Evolutionary conservation across 1,139 yeast genomes (phyloP), one percentile per base, ranked within the genome.

Genomic region (Tardiomyces depauwii): DNA sequence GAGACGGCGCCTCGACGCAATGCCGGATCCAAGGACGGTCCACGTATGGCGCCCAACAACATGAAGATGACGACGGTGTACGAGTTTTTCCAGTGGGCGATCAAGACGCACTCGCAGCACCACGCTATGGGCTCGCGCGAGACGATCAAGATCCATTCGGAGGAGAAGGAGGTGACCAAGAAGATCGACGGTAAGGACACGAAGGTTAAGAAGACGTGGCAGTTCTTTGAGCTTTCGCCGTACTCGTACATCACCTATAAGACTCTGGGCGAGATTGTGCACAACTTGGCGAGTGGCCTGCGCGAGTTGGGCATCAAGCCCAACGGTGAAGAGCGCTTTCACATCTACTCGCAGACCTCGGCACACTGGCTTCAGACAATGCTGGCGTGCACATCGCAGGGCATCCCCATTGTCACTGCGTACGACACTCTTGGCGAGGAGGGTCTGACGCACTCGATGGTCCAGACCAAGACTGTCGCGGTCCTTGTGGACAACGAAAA

Each of bases 361-460:
- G 83, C 78, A 47, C 78, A 77, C 60, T 91, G 98, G 98, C 76
- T 91, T 83, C 86, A 86, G 67, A 76, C 87, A 40, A 91, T 82
- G 54, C 66, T 88, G 54, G 95, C 89, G 14, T 74, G 85, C 45
- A 76, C 78, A 57, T 70, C 87, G 49, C 95, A 88, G 65, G 68
- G 77, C 45, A 80, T 93, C 51, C 86, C 97, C 21, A 76, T 85
- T 51, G 98, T 88, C 42, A 93, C 99, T 27, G 97, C 98, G 39
- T 91, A 91, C 66, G 99, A 91, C 65, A 89, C 98, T 39, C 73
- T 91, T 53, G 98, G 98, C 50, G 95, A 88, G 64, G 76, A 77
- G 40, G 99, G 98, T 36, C 74, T 91, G 61, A 83, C 82, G 49
- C 95, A 85, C 65, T 87, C 96, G 6, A 72, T 91, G 61, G 72